Evolutionary conservation across 352 stramenopile genomes (phyloP).

Genomic region (Phytopythium aichiense): DNA sequence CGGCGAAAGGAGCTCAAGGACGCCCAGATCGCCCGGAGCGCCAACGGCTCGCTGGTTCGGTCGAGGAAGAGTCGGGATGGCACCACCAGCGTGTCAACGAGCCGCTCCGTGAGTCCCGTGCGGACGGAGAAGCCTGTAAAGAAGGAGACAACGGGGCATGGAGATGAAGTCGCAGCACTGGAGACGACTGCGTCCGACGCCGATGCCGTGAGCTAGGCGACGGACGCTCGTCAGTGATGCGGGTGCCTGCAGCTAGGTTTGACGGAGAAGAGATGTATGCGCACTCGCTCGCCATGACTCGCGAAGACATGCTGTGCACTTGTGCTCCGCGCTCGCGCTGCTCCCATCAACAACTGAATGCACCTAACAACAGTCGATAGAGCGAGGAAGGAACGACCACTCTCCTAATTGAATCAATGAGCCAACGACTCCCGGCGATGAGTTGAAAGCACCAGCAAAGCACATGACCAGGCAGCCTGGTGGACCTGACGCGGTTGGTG

Average conservation of each 20-base stretch:
- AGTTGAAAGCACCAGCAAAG: not conserved
- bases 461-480: too few species aligned
- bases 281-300: not conserved
- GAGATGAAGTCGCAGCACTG: not conserved
- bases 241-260: not conserved
- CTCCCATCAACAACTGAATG: not conserved
- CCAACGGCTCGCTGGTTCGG: not conserved
- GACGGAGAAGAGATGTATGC: not conserved
- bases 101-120: constrained; percentile 23
- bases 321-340: not conserved
- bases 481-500: not conserved
- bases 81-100: constrained; percentile 23
- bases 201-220: not conserved
- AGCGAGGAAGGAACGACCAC: not conserved
- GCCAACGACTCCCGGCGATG: not conserved
- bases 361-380: not conserved
- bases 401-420: not conserved
- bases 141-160: constrained; percentile 2
- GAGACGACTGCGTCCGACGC: not conserved
- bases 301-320: not conserved
- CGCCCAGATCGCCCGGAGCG: constrained; percentile 12
- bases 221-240: not conserved
- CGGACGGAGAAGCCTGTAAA: not conserved
- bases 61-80: constrained; percentile 15
- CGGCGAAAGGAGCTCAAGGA: constrained; percentile 59